Evolutionary conservation across 139 green algal genomes (phyloP).

Genomic region (Tetradesmus lagerheimii): DNA sequence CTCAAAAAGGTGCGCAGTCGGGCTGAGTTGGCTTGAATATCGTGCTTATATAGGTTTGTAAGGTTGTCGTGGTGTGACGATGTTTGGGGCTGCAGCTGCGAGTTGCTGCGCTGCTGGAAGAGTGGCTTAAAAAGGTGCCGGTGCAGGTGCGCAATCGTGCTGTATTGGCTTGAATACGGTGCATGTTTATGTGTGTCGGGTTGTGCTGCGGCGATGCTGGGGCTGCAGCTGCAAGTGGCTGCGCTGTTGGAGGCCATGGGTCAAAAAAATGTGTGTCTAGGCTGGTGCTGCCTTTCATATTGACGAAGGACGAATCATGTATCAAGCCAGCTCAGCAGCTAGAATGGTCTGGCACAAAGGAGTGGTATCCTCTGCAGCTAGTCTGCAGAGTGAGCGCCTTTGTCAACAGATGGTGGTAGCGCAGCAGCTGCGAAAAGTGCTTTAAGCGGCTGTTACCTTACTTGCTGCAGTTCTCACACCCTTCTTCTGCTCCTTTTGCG

Average conservation of each 20-base stretch:
- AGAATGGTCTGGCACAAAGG: too few relatives aligned
- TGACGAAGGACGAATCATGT: too few relatives aligned
- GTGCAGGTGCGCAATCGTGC: too few relatives aligned
- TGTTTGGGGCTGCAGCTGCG: slow-evolving; percentile 72
- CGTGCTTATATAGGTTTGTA: too few relatives aligned
- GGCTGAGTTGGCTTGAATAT: not conserved
- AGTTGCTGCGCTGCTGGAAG: slow-evolving; percentile 75
- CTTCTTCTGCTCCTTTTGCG: not conserved
- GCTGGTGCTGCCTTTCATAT: too few relatives aligned
- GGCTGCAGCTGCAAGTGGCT: slow-evolving; percentile 78
- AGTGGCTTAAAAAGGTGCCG: slow-evolving; percentile 73
- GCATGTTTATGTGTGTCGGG: too few relatives aligned
- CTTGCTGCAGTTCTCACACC: too few relatives aligned
- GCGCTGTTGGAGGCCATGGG: slow-evolving; percentile 74
- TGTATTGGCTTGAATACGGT: too few relatives aligned
- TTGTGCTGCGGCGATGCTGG: slow-evolving; percentile 61
- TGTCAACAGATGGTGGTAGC: not conserved
- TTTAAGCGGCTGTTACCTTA: not conserved
- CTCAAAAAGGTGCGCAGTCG: slow-evolving; percentile 65
- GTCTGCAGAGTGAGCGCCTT: too few relatives aligned
- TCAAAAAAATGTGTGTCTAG: slow-evolving; percentile 65
- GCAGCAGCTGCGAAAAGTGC: too few relatives aligned
- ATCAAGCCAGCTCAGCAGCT: too few relatives aligned
- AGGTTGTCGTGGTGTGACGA: not conserved
- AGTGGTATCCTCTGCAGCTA: too few relatives aligned